Base-by-base conservation (phyloP, 345 rosid genomes). In the Arabis alpina region DNA sequence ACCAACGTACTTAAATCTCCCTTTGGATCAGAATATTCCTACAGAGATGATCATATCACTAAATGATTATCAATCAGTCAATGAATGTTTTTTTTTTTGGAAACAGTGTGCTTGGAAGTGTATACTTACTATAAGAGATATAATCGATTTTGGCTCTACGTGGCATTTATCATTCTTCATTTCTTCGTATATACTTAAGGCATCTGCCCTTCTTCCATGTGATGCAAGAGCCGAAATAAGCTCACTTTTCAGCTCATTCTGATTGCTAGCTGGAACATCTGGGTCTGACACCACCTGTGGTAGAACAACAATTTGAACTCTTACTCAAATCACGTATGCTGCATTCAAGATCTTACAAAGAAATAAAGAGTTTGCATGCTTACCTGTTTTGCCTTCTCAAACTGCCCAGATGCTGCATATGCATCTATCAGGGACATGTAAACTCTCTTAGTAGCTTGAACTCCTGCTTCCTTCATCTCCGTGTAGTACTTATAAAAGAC, bases 321-420 rank as follows among this genome's bases (percentile, higher is more conserved):
- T 27, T 39, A 64, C 16, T 30, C 41, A 24, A 9, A 27, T 50
- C 34, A 15, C 34, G 2, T n/a, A 32, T 13, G 41, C 16, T n/a
- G 37, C 15, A 56, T 69, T 45, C 2, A 2, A 53, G 45, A 66
- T 23, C 70, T 61, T 68, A 68, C 45, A 61, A n/a, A n/a, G n/a
- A n/a, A n/a, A n/a, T n/a, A n/a, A n/a, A 57, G 28, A 43, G 25
- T 34, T 61, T 37, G 54, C 16, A 48, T 23, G 19, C 55, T 30
- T 81, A 94, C 99, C 97, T 82, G 84, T 76, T 88, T 89, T 57
- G 99, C 92, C 77, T 89, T 89, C 75, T 88, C 95, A 82, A 86
- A 79, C 58, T 82, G 82, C 54, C 95, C 90, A 69, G 82, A 84
- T 60, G 81, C 56, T 77, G 85, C 80, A 77, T 86, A 89, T 63